A percentile compares a stretch with the other conserved stretches of the same genome.
Evolutionary conservation across 805 yeast genomes (phyloP).

Genomic region (Myxozyma monticola): DNA sequence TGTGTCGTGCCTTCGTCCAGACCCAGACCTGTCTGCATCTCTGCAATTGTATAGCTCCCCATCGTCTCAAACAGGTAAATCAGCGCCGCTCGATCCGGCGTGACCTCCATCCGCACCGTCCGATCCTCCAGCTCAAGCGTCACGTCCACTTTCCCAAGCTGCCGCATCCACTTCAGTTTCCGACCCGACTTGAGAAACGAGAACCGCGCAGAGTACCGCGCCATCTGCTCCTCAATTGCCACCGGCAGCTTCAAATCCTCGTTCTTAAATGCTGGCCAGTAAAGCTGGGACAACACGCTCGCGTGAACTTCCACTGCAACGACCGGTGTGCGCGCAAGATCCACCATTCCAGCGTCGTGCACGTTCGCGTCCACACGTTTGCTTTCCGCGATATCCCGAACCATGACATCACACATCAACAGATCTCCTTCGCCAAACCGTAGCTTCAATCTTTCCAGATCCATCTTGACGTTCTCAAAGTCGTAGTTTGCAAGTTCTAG

Average conservation of each 20-base stretch:
- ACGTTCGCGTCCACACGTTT: constrained; percentile 46
- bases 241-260: constrained; percentile 53
- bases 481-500: constrained; percentile 41
- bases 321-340: constrained; percentile 23
- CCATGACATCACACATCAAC: constrained; percentile 78
- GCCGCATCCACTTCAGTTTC: constrained; percentile 55
- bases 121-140: constrained; percentile 58
- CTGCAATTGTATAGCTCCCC: constrained; percentile 31
- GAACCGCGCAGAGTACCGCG: constrained; percentile 49
- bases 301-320: constrained; percentile 48
- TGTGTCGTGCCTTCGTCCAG: constrained; percentile 47
- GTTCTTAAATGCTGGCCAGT: constrained; percentile 68
- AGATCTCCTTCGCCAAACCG: constrained; percentile 69
- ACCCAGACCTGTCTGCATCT: constrained; percentile 42
- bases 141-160: constrained; percentile 62
- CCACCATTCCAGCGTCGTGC: constrained; percentile 30
- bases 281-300: constrained; percentile 69
- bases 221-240: constrained; percentile 45
- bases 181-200: constrained; percentile 55
- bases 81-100: constrained; percentile 71
- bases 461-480: constrained; percentile 36
- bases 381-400: constrained; percentile 66
- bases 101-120: constrained; percentile 47
- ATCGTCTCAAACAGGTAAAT: constrained; percentile 49
- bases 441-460: constrained; percentile 55